These are phyloP conservation scores for Lodderomyces theae DNA, from an alignment of 1,139 yeast genomes.

Conservation along the genomic window DNA sequence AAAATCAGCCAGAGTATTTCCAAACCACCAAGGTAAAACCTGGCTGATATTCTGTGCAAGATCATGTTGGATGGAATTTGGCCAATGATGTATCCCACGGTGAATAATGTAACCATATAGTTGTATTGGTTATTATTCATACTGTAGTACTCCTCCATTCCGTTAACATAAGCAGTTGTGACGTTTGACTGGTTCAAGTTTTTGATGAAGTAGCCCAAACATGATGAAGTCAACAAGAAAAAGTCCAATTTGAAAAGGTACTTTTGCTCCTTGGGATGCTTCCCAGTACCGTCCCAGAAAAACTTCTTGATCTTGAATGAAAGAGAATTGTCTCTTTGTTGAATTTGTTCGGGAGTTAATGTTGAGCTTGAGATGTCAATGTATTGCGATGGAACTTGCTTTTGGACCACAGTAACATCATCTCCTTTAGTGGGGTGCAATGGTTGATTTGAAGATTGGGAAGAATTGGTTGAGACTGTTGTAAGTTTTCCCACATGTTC, in stretches of 20 bases:
- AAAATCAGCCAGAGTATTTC: constrained; percentile 58
- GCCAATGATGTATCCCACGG: constrained; percentile 59
- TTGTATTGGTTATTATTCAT: constrained; percentile 56
- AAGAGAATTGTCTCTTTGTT: constrained; percentile 21
- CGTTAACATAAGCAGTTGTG: constrained; percentile 57
- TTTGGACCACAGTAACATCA: not conserved
- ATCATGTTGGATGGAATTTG: constrained; percentile 58
- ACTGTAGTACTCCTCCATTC: constrained; percentile 54
- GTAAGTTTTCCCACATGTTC: not conserved
- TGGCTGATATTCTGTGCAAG: constrained; percentile 50
- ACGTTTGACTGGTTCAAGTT: constrained; percentile 46
- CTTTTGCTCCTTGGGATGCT: constrained; percentile 41
- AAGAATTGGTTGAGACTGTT: not conserved
- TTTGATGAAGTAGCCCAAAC: constrained; percentile 39
- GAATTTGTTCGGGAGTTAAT: constrained; percentile 30
- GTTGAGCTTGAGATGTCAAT: constrained; percentile 27
- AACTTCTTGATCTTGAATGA: constrained; percentile 30
- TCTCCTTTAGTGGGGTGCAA: not conserved
- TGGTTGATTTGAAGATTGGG: not conserved
- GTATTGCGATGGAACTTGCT: constrained; percentile 13
- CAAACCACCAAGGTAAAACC: constrained; percentile 52
- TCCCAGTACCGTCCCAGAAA: constrained; percentile 51
- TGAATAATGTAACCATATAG: constrained; percentile 50
- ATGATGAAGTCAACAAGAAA: constrained; percentile 42
- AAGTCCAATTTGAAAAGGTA: constrained; percentile 44